These are phyloP conservation scores for Penicillium silybi DNA, from an alignment of 495 filamentous ascomycete genomes.

Conservation along the genomic window DNA sequence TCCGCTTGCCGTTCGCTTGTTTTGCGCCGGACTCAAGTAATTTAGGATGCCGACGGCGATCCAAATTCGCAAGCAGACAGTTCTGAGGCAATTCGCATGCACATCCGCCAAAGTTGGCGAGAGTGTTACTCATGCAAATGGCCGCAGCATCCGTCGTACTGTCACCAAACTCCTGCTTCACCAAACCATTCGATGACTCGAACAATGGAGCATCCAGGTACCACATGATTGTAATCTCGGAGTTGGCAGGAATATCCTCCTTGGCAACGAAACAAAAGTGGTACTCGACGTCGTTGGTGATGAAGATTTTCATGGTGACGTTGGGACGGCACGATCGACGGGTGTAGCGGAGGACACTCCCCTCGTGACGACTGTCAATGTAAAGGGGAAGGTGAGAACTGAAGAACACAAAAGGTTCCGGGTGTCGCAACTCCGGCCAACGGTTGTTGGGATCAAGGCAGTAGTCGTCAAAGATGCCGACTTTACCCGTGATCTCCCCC, in stretches of 20 bases:
- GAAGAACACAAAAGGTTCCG: constrained; percentile 83
- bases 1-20: constrained; percentile 44
- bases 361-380: constrained; percentile 84
- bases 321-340: constrained; percentile 88
- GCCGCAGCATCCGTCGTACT: constrained; percentile 45
- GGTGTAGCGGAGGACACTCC: constrained; percentile 77
- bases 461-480: constrained; percentile 77
- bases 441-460: constrained; percentile 66
- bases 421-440: constrained; percentile 71
- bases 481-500: constrained; percentile 81
- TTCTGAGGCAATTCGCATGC: constrained; percentile 64
- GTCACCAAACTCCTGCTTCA: constrained; percentile 43
- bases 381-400: constrained; percentile 78
- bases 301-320: constrained; percentile 71
- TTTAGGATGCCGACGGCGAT: constrained; percentile 57
- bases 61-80: constrained; percentile 71
- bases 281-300: constrained; percentile 70
- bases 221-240: constrained; percentile 66
- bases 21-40: constrained; percentile 31
- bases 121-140: constrained; percentile 64
- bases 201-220: constrained; percentile 52
- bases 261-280: constrained; percentile 87
- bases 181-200: constrained; percentile 41
- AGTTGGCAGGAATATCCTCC: constrained; percentile 58
- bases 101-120: constrained; percentile 85